Evolutionary conservation across 176 grass and related monocot genomes (phyloP).

Genomic region (Aegilops umbellulata): DNA sequence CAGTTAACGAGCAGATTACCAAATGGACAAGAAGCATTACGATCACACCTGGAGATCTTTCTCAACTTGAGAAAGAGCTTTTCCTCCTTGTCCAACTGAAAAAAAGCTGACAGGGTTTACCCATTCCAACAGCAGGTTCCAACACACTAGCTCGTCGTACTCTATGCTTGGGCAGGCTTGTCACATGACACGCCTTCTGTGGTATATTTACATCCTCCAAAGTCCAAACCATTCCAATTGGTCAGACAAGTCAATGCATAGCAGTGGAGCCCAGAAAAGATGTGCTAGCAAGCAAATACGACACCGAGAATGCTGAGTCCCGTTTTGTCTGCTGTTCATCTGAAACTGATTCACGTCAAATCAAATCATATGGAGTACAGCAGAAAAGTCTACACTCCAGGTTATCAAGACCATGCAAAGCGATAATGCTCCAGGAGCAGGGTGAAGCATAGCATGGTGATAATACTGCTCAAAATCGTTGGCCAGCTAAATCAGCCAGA

Average conservation of each 20-base stretch:
- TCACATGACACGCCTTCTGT: background rate
- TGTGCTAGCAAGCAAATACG: background rate
- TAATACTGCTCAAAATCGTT: background rate
- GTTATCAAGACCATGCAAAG: background rate
- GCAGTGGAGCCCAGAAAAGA: background rate
- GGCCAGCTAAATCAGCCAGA: background rate
- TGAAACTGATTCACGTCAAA: background rate
- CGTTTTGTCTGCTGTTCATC: background rate
- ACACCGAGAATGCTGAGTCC: background rate
- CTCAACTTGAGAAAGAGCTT: background rate
- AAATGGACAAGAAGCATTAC: background rate
- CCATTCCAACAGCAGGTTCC: background rate
- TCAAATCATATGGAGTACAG: background rate
- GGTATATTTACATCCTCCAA: constrained; percentile 9
- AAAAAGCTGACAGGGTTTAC: background rate
- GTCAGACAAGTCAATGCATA: background rate
- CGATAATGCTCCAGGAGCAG: background rate
- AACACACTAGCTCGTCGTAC: background rate
- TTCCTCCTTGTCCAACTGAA: background rate
- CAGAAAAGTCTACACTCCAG: background rate
- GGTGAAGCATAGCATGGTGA: background rate
- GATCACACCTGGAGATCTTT: constrained; percentile 19
- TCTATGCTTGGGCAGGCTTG: background rate
- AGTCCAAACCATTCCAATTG: background rate
- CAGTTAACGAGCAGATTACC: background rate